These are phyloP conservation scores for Camelina neglecta DNA, from an alignment of 345 rosid genomes.

Conservation along the genomic window DNA sequence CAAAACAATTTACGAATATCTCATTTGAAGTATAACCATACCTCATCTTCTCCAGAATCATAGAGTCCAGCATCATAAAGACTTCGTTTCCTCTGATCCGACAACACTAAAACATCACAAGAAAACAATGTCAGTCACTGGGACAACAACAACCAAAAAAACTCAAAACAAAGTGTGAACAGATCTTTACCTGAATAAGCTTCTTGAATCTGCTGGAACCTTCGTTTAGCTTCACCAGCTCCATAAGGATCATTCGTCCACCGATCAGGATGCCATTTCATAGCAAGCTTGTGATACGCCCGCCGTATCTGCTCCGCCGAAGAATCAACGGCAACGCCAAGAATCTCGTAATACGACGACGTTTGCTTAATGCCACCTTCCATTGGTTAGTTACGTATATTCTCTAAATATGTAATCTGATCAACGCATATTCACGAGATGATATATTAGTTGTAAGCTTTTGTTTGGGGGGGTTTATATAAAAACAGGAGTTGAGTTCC, in stretches of 20 bases:
- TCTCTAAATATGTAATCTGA: background rate
- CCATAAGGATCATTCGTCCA: conserved; percentile 54
- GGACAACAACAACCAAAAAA: background rate
- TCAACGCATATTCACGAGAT: conserved; percentile 11
- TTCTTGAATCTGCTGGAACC: conserved; percentile 93
- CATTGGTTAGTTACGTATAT: background rate
- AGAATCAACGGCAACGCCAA: conserved; percentile 76
- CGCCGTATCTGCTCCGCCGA: conserved; percentile 77
- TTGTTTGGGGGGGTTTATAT: conserved; percentile 18
- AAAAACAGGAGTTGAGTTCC: conserved; percentile 19
- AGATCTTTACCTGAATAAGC: conserved; percentile 75
- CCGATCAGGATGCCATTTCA: conserved; percentile 99
- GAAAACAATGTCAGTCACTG: conserved; percentile 25
- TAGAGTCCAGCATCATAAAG: conserved; percentile 84
- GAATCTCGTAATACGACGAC: conserved; percentile 63
- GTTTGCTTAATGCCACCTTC: conserved; percentile 46
- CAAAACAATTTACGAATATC: background rate
- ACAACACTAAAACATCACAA: conserved; percentile 52
- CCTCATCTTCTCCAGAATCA: conserved; percentile 77
- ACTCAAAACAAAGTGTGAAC: background rate
- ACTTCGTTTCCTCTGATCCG: conserved; percentile 72
- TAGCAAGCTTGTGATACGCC: conserved; percentile 86
- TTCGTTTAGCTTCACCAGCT: conserved; percentile 76
- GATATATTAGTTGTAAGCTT: background rate
- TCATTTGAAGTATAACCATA: background rate